Evolutionary conservation across 2,329 filamentous ascomycete genomes (phyloP), one percentile per base, ranked within the genome.

Genomic region (Amylocarpus encephaloides): DNA sequence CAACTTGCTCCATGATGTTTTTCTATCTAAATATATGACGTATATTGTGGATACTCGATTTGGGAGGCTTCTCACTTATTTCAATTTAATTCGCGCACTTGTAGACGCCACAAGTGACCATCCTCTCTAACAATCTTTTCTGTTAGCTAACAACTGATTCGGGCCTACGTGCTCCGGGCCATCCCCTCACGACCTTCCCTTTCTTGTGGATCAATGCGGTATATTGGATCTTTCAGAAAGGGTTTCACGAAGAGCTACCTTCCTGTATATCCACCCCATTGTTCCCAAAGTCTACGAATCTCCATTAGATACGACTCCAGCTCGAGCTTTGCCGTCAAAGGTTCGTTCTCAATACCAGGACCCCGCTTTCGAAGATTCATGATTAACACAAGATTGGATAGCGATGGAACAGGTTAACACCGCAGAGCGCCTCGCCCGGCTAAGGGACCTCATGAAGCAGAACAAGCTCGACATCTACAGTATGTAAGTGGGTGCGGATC

Each of bases 401-500:
- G 50, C 43, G 32, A 94, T 93, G 87, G 86, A 82, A 65, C 82
- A 78, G 47, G 83, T 95, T 59, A 76, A 93, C 70, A 96, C 91
- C 33, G 82, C 83, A 49, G 75, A 81, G 55, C 86, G 88, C 63
- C 80, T 98, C 58, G 71, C 80, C 57, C 78, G 80, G 70, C 78
- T 98, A 64, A 81, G 93, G 66, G 76, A 83, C 67, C 75, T 95
- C 66, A 98, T 98, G 93, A 83, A 81, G 71, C 78, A 91, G 69
- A 78, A 86, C 64, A 85, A 88, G 58, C 78, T 98, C 59, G 90
- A 97, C 69, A 78, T 97, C 53, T 98, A 98, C 73, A 85, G 92
- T 96, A 83, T 68, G 73, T 67, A 50, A 62, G 50, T 59, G 53
- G 32, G 57, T 59, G 55, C 39, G 50, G 58, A 59, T 47, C 48